phyloP scores from a whole-genome alignment of 73 alveolate genomes.

The Paramecium pentaurelia region DNA sequence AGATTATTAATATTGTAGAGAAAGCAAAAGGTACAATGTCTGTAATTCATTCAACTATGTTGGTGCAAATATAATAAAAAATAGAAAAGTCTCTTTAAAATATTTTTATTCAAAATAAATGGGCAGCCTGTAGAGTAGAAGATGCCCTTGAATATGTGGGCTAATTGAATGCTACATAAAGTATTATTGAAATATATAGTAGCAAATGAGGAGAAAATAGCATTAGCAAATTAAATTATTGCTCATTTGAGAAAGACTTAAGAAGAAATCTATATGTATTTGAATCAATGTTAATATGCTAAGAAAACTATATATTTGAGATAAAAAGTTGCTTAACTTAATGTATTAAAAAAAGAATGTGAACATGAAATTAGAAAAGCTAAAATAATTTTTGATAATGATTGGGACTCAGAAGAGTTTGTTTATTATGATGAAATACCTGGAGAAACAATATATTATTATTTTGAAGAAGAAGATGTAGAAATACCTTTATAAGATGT shows the following conservation, averaged over 20 bases:
- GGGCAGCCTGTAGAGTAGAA: background rate
- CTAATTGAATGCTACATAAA: background rate
- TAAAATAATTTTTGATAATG: background rate
- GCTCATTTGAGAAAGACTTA: background rate
- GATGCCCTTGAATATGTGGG: constrained; percentile 5
- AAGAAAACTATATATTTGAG: background rate
- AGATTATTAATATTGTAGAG: background rate
- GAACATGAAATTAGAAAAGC: background rate
- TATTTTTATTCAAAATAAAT: background rate
- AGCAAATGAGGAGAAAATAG: constrained; percentile 11
- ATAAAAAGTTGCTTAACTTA: background rate
- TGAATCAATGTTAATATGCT: background rate
- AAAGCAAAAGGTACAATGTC: background rate
- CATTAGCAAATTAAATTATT: background rate
- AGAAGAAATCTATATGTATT: background rate
- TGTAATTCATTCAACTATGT: background rate
- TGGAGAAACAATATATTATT: background rate
- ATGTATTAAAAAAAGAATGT: background rate
- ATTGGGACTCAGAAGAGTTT: background rate
- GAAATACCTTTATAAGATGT: background rate
- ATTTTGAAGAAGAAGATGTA: background rate
- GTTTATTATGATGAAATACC: background rate
- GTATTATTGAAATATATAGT: background rate
- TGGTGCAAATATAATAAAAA: background rate
- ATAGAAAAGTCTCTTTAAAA: background rate